Evolutionary conservation across 805 yeast species (phyloP), one percentile per base, ranked within the genome.

Genomic region (Dipodascopsis uninucleata): DNA sequence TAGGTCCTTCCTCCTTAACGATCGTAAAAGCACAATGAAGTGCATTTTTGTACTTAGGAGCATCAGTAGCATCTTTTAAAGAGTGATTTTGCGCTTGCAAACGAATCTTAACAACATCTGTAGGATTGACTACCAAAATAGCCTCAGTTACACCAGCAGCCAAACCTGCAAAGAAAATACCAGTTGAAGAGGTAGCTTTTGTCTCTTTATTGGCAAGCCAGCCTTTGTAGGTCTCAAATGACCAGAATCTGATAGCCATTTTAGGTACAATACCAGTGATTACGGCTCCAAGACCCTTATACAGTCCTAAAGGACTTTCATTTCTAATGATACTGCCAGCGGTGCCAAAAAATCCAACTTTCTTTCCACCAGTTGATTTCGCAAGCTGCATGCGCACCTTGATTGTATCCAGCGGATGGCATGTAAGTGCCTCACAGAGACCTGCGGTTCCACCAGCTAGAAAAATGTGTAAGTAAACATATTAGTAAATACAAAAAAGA

Each of bases 111-210:
- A 90, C 95, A 51, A 93, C 97, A 67, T 90, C 98, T 84, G 88
- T 90, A 35, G 97, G 97, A 64, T 87, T 93, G 32, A 90, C 98
- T 47, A 90, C 90, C 48, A 84, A 68, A 45, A 93, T 89, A 1
- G 97, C 96, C 69, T 90, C 98, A 39, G 96, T 86, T 63, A 86
- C 72, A 70, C 98, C 98, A 16, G 98, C 97, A 66, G 95, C 89
- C 21, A 90, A 93, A 69, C 98, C 98, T 34, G 97, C 89, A 40
- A 85, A 56, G 63, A 90, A 90, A 8, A 89, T 85, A 58, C 79
- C 76, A 37, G 78, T 76, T 4, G 96, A 71, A 68, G 21, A 87
- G 83, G 42, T 85, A 78, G 43, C 41, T 21, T 46, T 43, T 33
- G 57, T 43, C 33, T 37, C 45, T 24, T 42, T 41, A 40, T 72